Percentiles rank a stretch among this genome's conserved stretches.
These are phyloP conservation scores for Epichloe aotearoae DNA, from an alignment of 2,329 filamentous ascomycete species.

Conservation along the genomic window DNA sequence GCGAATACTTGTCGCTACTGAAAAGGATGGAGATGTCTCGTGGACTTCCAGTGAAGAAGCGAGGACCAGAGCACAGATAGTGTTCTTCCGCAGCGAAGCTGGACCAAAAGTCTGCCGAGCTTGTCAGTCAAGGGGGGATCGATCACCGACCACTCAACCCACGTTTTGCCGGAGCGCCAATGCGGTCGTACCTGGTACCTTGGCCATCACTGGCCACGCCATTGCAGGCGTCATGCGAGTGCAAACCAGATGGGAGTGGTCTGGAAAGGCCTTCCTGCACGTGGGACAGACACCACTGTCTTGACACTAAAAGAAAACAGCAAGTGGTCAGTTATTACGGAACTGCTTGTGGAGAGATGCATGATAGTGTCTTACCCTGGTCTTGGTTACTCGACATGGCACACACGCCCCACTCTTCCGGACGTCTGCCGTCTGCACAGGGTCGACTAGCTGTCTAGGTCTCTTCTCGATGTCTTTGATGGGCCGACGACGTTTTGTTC, in stretches of 20 bases:
- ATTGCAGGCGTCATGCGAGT: slow-evolving; percentile 24
- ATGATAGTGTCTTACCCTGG: slow-evolving; percentile 26
- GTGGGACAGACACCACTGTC: slow-evolving; percentile 29
- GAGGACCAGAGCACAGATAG: slow-evolving; percentile 19
- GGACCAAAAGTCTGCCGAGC: slow-evolving; percentile 24
- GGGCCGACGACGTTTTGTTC: slow-evolving; percentile 24
- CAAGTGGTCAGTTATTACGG: slow-evolving; percentile 14
- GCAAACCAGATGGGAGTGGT: slow-evolving; percentile 27
- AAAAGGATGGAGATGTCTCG: slow-evolving; percentile 25
- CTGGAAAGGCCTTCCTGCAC: slow-evolving; percentile 27
- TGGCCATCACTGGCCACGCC: slow-evolving; percentile 25
- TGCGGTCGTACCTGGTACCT: slow-evolving; percentile 22
- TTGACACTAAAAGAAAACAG: slow-evolving; percentile 20
- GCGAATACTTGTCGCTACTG: slow-evolving; percentile 21
- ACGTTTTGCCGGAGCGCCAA: slow-evolving; percentile 2
- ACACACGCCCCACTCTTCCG: slow-evolving; percentile 35
- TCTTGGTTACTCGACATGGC: slow-evolving; percentile 34
- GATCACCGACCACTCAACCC: background rate
- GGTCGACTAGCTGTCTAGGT: slow-evolving; percentile 24
- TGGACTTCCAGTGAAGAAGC: slow-evolving; percentile 23
- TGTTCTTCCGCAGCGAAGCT: slow-evolving; percentile 21
- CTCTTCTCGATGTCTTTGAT: slow-evolving; percentile 21
- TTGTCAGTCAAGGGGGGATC: slow-evolving; percentile 8
- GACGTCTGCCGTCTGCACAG: slow-evolving; percentile 33
- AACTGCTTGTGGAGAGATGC: slow-evolving; percentile 7